phyloP scores from a whole-genome alignment of 495 filamentous ascomycete genomes.

The Pyrenula aspistea region DNA sequence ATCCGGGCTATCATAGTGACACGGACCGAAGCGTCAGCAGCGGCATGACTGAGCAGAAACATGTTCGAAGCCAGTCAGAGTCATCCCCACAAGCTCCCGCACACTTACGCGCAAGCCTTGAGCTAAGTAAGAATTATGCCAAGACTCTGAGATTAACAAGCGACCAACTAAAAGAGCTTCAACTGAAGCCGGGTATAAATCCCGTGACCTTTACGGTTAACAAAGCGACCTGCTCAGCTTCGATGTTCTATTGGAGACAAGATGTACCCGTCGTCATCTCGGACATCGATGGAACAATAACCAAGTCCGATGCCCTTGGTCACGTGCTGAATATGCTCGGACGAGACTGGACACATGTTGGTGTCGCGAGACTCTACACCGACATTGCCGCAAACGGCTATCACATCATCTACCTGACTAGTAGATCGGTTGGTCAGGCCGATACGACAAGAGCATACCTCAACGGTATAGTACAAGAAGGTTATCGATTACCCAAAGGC shows the following conservation, averaged over 20 bases:
- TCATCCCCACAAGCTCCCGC: conserved; percentile 73
- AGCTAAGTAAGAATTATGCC: conserved; percentile 76
- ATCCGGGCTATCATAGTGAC: conserved; percentile 91
- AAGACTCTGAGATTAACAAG: conserved; percentile 96
- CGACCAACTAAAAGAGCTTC: conserved; percentile 80
- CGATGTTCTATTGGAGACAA: conserved; percentile 86
- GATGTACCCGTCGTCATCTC: conserved; percentile 91
- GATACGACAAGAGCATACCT: conserved; percentile 88
- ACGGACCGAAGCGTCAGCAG: conserved; percentile 11
- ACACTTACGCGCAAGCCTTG: conserved; percentile 36
- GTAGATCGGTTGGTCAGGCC: conserved; percentile 82
- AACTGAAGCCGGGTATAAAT: conserved; percentile 76
- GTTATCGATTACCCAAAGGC: conserved; percentile 73
- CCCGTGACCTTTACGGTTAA: conserved; percentile 94
- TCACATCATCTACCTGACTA: conserved; percentile 96
- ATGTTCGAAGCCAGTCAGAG: conserved; percentile 56
- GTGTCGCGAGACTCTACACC: conserved; percentile 92
- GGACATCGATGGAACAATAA: conserved; percentile 98
- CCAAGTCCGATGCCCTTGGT: conserved; percentile 94
- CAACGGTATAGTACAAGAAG: conserved; percentile 78
- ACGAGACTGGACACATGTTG: conserved; percentile 93
- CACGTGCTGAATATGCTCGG: conserved; percentile 97
- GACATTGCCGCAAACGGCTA: conserved; percentile 96
- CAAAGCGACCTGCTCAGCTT: conserved; percentile 77
- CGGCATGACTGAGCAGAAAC: conserved; percentile 25